Conservation (phyloP, 1,284 basidiomycete species). For the Wallemia hederae region DNA sequence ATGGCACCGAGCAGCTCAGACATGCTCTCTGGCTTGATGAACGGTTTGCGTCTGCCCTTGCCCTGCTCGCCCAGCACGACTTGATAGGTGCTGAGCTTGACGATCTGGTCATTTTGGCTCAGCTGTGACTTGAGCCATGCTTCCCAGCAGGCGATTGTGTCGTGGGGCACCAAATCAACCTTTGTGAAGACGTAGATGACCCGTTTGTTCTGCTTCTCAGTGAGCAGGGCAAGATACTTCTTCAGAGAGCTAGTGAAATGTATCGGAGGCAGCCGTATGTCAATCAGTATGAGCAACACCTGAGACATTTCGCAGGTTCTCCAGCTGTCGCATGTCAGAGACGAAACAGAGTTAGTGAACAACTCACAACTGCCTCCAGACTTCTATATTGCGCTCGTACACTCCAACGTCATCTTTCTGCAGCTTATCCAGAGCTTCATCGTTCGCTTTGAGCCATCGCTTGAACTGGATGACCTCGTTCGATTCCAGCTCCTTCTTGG, state of each 20-base stretch:
- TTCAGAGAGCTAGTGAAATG: not conserved
- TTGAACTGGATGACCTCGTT: constrained; percentile 52
- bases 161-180: not conserved
- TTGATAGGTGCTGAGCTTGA: not conserved
- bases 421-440: constrained; percentile 29
- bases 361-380: constrained; percentile 63
- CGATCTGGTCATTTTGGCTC: not conserved
- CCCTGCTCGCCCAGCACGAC: not conserved
- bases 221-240: not conserved
- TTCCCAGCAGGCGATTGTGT: not conserved
- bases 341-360: constrained; percentile 4
- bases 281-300: not conserved
- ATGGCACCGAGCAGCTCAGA: not conserved
- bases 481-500: constrained; percentile 53
- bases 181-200: not conserved
- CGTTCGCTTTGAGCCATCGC: constrained; percentile 38
- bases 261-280: not conserved
- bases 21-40: not conserved
- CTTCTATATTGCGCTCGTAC: constrained; percentile 65
- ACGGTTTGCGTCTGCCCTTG: not conserved
- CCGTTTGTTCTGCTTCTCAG: not conserved
- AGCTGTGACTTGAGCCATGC: not conserved
- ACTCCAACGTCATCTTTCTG: constrained; percentile 12
- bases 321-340: not conserved
- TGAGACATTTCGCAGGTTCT: not conserved